phyloP scores from a whole-genome alignment of 345 rosid genomes.

The Firmiana major region DNA sequence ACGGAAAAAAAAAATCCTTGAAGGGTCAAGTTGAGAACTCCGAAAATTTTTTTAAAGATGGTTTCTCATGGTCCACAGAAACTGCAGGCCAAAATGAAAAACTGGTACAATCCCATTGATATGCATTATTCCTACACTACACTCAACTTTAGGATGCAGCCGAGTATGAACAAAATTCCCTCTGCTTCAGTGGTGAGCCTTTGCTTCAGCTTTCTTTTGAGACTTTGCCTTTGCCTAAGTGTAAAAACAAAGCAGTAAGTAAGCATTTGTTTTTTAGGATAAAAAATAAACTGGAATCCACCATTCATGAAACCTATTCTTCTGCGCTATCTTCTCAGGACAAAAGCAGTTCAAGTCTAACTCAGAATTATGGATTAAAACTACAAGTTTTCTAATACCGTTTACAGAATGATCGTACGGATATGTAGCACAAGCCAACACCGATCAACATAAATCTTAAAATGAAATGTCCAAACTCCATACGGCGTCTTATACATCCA shows the following conservation, averaged over 20 bases:
- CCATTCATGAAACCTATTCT: background rate
- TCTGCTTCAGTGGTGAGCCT: constrained; percentile 47
- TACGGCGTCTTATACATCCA: background rate
- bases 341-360: background rate
- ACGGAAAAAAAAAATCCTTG: background rate
- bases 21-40: constrained; percentile 1
- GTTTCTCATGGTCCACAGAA: constrained; percentile 15
- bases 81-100: constrained; percentile 18
- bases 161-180: constrained; percentile 15
- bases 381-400: background rate
- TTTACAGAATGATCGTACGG: too few relatives aligned
- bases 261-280: background rate
- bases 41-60: background rate
- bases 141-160: constrained; percentile 14
- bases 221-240: constrained; percentile 56
- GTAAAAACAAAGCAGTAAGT: background rate
- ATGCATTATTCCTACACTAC: constrained; percentile 32
- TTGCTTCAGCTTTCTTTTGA: constrained; percentile 51
- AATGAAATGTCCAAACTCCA: background rate
- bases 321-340: background rate
- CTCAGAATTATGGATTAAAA: background rate
- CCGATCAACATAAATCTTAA: background rate
- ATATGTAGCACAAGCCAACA: background rate
- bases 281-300: background rate
- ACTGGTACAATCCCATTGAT: constrained; percentile 4